Evolutionary conservation across 345 rosid species (phyloP), one percentile per base, ranked within the genome.

Genomic region (Syzygium jambos): DNA sequence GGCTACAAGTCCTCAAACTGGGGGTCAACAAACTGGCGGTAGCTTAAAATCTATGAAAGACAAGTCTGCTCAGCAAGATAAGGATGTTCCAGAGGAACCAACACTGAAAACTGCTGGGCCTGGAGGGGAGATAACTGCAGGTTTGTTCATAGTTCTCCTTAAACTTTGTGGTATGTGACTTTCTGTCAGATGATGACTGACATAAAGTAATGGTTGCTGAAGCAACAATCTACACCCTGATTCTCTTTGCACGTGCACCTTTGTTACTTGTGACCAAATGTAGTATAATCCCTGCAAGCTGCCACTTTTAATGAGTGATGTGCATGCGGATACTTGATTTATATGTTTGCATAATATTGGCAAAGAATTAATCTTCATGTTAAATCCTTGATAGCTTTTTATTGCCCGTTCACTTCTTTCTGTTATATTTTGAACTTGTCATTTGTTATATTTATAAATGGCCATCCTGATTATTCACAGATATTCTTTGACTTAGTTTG

Each of bases 51-150:
- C 96, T 57, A 89, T 93, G 95, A 98, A 96, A 92, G 99, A 96
- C 25, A 98, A 96, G 91, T 87, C 92, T 46, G 89, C 89, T 87
- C 92, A 89, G 85, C 93, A 92, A 91, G 98, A 95, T 84, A 95
- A 96, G 91, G 98, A 95, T 88, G 92, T 89, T 57, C 95, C 90
- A 61, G 99, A 96, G 90, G 98, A 95, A 83, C 86, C 99, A 56
- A 93, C 94, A 86, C 92, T 98, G 89, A 96, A 98, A 92, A 95
- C 95, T 90, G 98, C 98, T 43, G 99, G 99, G 73, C 91, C 98
- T 51, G 95, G 91, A 85, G 99, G 99, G 68, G 99, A 96, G 91
- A 96, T 98, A 90, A 95, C 98, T 57, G 99, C 99, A 92, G 99
- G 99, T 98, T 83, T 80, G 91, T 88, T 61, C 86, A 85, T 87